Conservation (phyloP, 345 rosid species). For the Nasturtium officinale region DNA sequence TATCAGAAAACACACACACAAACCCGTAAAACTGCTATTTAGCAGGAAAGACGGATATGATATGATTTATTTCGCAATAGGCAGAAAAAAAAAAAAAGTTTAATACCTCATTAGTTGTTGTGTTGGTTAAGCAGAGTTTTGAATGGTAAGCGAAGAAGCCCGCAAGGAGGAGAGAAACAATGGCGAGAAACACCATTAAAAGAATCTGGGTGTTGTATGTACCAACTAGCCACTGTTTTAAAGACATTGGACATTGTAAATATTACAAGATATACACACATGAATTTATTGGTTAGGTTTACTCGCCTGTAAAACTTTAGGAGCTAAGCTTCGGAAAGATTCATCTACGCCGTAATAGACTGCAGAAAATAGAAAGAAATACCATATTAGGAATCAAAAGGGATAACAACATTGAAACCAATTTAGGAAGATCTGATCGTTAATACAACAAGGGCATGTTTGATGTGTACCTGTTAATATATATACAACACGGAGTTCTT, state of each 20-base stretch:
- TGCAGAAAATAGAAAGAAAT: slow-evolving; percentile 45
- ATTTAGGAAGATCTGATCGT: background rate
- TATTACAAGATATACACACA: background rate
- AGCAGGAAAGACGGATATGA: background rate
- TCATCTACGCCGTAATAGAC: slow-evolving; percentile 81
- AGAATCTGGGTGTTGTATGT: slow-evolving; percentile 88
- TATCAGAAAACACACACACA: slow-evolving; percentile 28
- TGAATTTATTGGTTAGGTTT: background rate
- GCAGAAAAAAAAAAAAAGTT: background rate
- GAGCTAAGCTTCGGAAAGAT: slow-evolving; percentile 69
- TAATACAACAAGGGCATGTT: slow-evolving; percentile 6
- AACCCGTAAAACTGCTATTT: background rate
- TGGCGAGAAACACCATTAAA: slow-evolving; percentile 76
- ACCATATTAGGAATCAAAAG: slow-evolving; percentile 10
- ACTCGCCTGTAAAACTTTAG: slow-evolving; percentile 73
- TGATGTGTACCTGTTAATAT: slow-evolving; percentile 61
- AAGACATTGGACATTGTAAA: background rate
- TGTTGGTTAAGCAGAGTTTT: slow-evolving; percentile 77
- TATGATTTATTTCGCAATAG: background rate
- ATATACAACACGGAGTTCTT: slow-evolving; percentile 67
- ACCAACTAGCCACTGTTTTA: slow-evolving; percentile 79
- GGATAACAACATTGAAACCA: slow-evolving; percentile 8
- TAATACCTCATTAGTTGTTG: slow-evolving; percentile 89
- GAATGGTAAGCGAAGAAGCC: slow-evolving; percentile 89
- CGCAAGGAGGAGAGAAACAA: slow-evolving; percentile 73